These are phyloP conservation scores for Afroboletus lepidellus DNA, from an alignment of 1,284 basidiomycete genomes.

Conservation along the genomic window DNA sequence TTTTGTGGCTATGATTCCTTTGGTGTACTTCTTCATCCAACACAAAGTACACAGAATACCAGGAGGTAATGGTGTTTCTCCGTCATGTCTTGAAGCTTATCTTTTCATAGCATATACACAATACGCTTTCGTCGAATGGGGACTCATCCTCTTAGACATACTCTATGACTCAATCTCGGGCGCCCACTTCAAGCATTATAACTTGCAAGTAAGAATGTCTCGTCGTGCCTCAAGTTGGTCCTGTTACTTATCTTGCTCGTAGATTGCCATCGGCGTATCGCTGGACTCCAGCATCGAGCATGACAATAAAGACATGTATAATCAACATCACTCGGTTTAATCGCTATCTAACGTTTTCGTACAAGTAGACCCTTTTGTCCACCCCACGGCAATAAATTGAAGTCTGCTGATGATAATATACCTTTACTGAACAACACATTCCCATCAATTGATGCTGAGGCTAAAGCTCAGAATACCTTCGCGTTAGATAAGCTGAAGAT, in stretches of 20 bases:
- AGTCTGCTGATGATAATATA: conserved; percentile 1
- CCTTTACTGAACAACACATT: conserved; percentile 2
- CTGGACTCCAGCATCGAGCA: conserved; percentile 21
- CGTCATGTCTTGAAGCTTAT: background rate
- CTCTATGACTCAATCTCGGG: conserved; percentile 71
- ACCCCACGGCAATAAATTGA: conserved; percentile 7
- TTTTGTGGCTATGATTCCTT: conserved; percentile 66
- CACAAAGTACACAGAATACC: conserved; percentile 79
- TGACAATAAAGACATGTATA: conserved; percentile 33
- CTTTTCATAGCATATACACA: conserved; percentile 68
- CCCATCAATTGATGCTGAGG: background rate
- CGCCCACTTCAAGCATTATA: conserved; percentile 57
- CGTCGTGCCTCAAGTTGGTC: background rate
- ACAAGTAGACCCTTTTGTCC: conserved; percentile 22
- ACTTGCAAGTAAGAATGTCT: conserved; percentile 46
- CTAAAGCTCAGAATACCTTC: background rate
- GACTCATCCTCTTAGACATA: conserved; percentile 77
- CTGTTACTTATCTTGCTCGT: conserved; percentile 5
- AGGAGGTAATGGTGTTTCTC: conserved; percentile 52
- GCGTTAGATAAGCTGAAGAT: background rate
- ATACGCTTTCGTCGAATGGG: conserved; percentile 89
- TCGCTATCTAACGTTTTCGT: conserved; percentile 20
- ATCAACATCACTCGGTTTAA: conserved; percentile 25
- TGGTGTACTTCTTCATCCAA: conserved; percentile 83
- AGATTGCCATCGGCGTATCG: conserved; percentile 32